Base-by-base conservation (phyloP, 345 rosid genomes). In the Anacardium occidentale region DNA sequence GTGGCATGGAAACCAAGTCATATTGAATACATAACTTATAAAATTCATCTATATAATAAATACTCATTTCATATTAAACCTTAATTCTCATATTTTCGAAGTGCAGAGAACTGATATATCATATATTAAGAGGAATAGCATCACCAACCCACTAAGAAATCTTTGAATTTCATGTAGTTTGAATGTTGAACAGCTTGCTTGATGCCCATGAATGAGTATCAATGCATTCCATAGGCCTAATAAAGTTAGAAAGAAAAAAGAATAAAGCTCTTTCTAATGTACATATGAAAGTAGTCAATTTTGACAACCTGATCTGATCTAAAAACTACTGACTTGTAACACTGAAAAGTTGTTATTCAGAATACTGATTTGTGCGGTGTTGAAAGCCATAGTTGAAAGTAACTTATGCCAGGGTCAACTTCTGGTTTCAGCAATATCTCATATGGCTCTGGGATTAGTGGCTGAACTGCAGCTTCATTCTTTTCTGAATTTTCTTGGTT, bases 371-470 rank as follows among this genome's bases (percentile, higher is more conserved):
- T 71, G 24, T 61, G 22, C 32, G 50, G 52, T 22, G 68, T 62
- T 9, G 75, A 22, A 22, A 6, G 18, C 68, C 75, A 72, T 10
- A 1, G 32, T 29, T 29, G 32, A 29, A 29, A 29, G 32, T 29
- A 29, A 29, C 32, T 29, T 29, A 29, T 29, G 32, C 11, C 58
- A n/a, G 58, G 48, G 67, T 71, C 74, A 62, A 71, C 58, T 70
- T 70, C 66, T 70, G 74, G 66, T 32, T 60, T 22, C 22, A 50
- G 40, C 22, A 20, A 37, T 32, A 42, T 72, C 69, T 72, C 69
- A 17, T 53, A 34, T 17, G 24, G 53, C 53, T 15, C 42, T 9
- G 22, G 60, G n/a, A 51, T 22, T 10, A 61, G 11, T 13, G 59
- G 66, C 15, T 70, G 48, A 32, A 55, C 20, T 32, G 25, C 48